Conservation (phyloP, 1,284 basidiomycete genomes). For the Rhizopogon hawkerae region DNA sequence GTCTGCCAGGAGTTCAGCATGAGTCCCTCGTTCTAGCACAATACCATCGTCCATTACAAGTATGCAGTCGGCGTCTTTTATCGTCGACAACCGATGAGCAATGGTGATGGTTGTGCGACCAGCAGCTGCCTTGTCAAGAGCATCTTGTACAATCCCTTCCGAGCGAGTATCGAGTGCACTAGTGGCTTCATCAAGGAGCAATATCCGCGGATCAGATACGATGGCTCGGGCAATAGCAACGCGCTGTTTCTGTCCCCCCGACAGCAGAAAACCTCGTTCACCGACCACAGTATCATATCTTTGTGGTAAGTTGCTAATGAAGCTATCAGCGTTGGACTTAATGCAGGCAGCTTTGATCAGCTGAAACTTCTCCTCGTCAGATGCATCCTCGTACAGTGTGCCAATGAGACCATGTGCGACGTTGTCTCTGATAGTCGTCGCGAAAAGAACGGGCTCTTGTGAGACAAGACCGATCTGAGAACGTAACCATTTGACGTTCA, state of each 20-base stretch:
- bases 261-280: constrained; percentile 62
- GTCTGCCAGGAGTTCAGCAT: constrained; percentile 62
- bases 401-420: constrained; percentile 64
- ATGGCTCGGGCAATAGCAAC: constrained; percentile 70
- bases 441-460: constrained; percentile 63
- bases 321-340: constrained; percentile 65
- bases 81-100: constrained; percentile 66
- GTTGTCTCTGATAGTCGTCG: constrained; percentile 56
- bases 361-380: constrained; percentile 7
- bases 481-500: constrained; percentile 63
- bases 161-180: constrained; percentile 82
- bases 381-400: constrained; percentile 37
- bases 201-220: constrained; percentile 75
- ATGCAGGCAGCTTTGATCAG: constrained; percentile 52
- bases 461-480: constrained; percentile 61
- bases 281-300: constrained; percentile 68
- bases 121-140: constrained; percentile 79
- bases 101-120: constrained; percentile 66
- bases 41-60: constrained; percentile 79
- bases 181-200: constrained; percentile 78
- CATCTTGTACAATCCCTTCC: constrained; percentile 87
- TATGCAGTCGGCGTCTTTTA: constrained; percentile 73
- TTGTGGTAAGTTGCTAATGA: constrained; percentile 55
- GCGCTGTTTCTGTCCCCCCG: constrained; percentile 69
- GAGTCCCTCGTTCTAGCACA: constrained; percentile 75